Base-by-base conservation (phyloP, 1,284 basidiomycete species). In the Hypsizygus ulmarius region DNA sequence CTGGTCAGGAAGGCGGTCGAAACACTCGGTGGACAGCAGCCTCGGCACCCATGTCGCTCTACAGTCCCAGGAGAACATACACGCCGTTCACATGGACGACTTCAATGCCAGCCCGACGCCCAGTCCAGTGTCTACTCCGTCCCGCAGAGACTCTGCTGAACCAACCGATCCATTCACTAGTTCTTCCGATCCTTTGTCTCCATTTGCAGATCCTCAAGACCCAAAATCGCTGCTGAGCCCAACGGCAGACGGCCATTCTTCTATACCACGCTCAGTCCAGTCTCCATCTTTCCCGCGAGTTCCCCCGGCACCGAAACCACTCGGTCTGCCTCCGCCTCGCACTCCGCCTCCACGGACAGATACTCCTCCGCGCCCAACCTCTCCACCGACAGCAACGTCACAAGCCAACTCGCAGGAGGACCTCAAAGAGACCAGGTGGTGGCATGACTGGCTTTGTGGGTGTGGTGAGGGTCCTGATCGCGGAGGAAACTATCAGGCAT, bases 381-480 rank as follows among this genome's bases (percentile, higher is more conserved):
- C 70, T 5, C 66, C 69, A 16, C 74, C 72, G 0, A 60, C 59
- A 12, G 50, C 63, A 15, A 61, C 61, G n/a, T 53, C 60, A 15
- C 48, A 19, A 47, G 25, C 45, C 49, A 49, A 34, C 18, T 61
- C 63, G 15, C 57, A 65, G 14, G 65, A 67, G 32, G 61, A 60
- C 40, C 60, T 52, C 9, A 66, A 67, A 47, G 67, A 72, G 18
- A 70, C 69, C n/a, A 64, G 77, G 50, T 90, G 87, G 87, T 90
- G 87, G 87, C 87, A 88, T 58, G 87, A 90, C 43, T 87, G 85
- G 85, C 63, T 90, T 52, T 90, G 87, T 62, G 87, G 87, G 7
- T 88, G 85, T 55, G 71, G 78, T 15, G 87, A 88, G 59, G 81
- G 81, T 6, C 67, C 75, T 6, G 82, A 87, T 63, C 73, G 84